Evolutionary conservation across 192 early-diverging fungal genomes (phyloP).

Genomic region (Umbelopsis sp.): DNA sequence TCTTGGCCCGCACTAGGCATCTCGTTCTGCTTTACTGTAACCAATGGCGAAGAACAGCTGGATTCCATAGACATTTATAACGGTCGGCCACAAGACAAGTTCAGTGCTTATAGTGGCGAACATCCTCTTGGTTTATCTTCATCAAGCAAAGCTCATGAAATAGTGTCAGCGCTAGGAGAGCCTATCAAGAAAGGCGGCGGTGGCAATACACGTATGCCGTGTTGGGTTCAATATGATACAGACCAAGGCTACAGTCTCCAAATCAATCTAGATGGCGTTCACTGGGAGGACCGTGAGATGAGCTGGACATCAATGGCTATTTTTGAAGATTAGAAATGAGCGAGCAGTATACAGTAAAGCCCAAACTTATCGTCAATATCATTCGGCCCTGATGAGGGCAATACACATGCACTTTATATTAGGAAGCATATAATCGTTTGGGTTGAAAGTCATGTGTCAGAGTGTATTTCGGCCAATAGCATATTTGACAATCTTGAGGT

Average conservation of each 20-base stretch:
- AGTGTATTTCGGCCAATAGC: too few species aligned
- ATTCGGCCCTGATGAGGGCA: too few species aligned
- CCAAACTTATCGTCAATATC: not conserved
- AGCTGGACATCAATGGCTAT: conserved; percentile 27
- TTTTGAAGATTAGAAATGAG: not conserved
- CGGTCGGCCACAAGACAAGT: conserved; percentile 40
- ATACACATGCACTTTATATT: too few species aligned
- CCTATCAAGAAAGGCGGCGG: conserved; percentile 52
- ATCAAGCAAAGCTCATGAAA: conserved; percentile 39
- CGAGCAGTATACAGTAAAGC: not conserved
- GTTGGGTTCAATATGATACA: conserved; percentile 51
- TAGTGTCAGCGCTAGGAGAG: conserved; percentile 46
- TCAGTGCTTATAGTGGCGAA: conserved; percentile 9
- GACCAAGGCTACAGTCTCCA: conserved; percentile 31
- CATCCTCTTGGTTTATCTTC: conserved; percentile 30
- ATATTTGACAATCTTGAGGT: too few species aligned
- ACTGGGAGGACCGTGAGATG: conserved; percentile 56
- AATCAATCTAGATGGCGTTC: conserved; percentile 47
- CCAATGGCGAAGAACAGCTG: conserved; percentile 20
- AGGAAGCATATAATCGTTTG: too few species aligned
- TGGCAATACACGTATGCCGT: conserved; percentile 40
- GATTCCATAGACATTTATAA: conserved; percentile 51
- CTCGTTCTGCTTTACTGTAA: conserved; percentile 45
- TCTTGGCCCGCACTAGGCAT: conserved; percentile 44
- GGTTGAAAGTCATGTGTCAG: too few species aligned